Percentiles rank a stretch among this genome's conserved stretches.
Evolutionary conservation across 202 grass and related monocot species (phyloP).

Genomic region (Zizania palustris): DNA sequence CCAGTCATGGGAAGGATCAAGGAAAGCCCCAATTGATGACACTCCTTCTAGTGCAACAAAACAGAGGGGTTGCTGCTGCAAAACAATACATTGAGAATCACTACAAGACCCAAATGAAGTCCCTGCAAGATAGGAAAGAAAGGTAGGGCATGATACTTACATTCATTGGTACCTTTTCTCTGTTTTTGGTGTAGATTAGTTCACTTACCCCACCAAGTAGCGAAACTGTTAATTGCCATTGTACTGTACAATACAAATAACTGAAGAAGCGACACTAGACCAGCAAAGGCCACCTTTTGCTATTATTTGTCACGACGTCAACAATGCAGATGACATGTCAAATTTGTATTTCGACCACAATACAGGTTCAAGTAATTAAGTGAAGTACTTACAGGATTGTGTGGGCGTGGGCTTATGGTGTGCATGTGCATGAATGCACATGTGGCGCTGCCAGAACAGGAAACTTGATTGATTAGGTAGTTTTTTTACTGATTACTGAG

Average conservation of each 20-base stretch:
- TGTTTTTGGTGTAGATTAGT: slow-evolving; percentile 13
- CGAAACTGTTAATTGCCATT: not conserved
- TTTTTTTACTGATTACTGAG: not conserved
- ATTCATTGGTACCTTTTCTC: slow-evolving; percentile 17
- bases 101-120: slow-evolving; percentile 99
- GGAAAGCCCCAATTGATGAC: slow-evolving; percentile 83
- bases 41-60: slow-evolving; percentile 79
- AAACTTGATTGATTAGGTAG: not conserved
- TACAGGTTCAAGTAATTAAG: slow-evolving; percentile 28
- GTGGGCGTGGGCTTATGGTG: not conserved
- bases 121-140: slow-evolving; percentile 91
- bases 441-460: slow-evolving; percentile 32
- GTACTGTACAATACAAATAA: slow-evolving; percentile 11
- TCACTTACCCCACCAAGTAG: not conserved
- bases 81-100: slow-evolving; percentile 99
- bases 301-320: slow-evolving; percentile 7
- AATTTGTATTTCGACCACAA: slow-evolving; percentile 27
- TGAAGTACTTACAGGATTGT: slow-evolving; percentile 28
- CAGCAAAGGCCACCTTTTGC: not conserved
- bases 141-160: slow-evolving; percentile 51
- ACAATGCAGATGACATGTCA: not conserved
- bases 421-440: not conserved
- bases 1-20: slow-evolving; percentile 65
- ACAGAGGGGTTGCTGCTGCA: slow-evolving; percentile 82
- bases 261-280: slow-evolving; percentile 1